Conservation (phyloP, 306 rosid genomes). For the Morella rubra region DNA sequence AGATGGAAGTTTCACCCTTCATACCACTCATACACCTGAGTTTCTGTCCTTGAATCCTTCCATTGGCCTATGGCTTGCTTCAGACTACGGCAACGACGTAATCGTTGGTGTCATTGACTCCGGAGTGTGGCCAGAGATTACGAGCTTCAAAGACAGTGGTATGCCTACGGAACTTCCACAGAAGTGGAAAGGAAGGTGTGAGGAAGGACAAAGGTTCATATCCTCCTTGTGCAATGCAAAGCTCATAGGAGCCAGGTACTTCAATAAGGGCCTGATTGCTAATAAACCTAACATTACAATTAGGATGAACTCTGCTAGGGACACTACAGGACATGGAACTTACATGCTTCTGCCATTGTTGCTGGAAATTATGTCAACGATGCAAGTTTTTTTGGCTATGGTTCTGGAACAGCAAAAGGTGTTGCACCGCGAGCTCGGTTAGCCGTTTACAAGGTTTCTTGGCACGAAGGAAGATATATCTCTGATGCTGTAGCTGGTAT, state of each 20-base stretch:
- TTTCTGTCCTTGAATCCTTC: constrained; percentile 36
- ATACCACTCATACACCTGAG: constrained; percentile 41
- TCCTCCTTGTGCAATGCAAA: constrained; percentile 37
- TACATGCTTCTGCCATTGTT: constrained; percentile 41
- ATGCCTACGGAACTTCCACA: constrained; percentile 28
- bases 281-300: constrained; percentile 19
- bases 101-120: constrained; percentile 37
- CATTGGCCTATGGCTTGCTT: constrained; percentile 33
- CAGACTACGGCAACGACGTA: constrained; percentile 30
- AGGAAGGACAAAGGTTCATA: constrained; percentile 41
- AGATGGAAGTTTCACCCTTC: constrained; percentile 27
- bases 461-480: constrained; percentile 37
- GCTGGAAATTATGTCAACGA: constrained; percentile 37
- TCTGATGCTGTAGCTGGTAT: constrained; percentile 41
- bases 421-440: constrained; percentile 35
- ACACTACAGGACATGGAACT: constrained; percentile 35
- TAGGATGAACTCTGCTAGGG: constrained; percentile 43
- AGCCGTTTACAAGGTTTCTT: constrained; percentile 33
- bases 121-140: constrained; percentile 42
- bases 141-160: constrained; percentile 41
- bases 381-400: constrained; percentile 35
- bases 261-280: constrained; percentile 37
- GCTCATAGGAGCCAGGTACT: constrained; percentile 39
- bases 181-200: constrained; percentile 45
- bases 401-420: constrained; percentile 39